Base-by-base conservation (phyloP, 352 stramenopile species). In the Elongisporangium anandrum region DNA sequence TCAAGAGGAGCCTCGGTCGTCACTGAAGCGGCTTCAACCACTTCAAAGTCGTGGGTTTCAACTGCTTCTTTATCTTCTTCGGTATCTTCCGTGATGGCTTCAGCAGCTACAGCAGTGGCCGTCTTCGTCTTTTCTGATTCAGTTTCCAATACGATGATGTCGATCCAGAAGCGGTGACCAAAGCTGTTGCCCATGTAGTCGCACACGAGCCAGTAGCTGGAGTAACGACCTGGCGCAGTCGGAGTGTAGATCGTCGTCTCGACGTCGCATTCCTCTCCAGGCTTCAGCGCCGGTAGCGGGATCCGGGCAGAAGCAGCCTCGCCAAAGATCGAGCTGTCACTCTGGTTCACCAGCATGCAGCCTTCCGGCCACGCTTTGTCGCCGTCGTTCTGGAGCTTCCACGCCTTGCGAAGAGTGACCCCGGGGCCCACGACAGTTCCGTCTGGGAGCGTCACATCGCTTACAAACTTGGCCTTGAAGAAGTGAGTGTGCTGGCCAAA, bases 161-260 rank as follows among this genome's bases (percentile, higher is more conserved):
- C 85, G 24, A 94, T 73, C 87, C 87, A 96, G 63, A 96, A 85
- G 2, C 85, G 82, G 56, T 96, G 84, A 0, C 87, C 87, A 59
- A 96, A 96, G 57, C 75, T 81, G 5, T 67, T 73, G 41, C 73
- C 78, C 2, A 81, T 71, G 0, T 79, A 70, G 23, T 79, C 85
- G 51, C 75, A 84, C 23, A 96, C 68, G 41, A 86, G 85, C 82
- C 87, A 96, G 70, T 92, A 95, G 57, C 81, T 79, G 2, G 85
- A 80, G 73, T 94, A 95, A 21, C 85, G 82, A n/a, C 82, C 76
- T 48, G 71, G 59, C 8, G 68, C 34, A n/a, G 57, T 63, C 0
- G 76, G 73, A 2, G 71, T 65, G 12, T 64, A 54, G 51, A 85
- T 52, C 9, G 74, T 72, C 24, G 80, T 63, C 1, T 52, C 64